phyloP scores from a whole-genome alignment of 306 rosid species.

The Cicer bijugum region DNA sequence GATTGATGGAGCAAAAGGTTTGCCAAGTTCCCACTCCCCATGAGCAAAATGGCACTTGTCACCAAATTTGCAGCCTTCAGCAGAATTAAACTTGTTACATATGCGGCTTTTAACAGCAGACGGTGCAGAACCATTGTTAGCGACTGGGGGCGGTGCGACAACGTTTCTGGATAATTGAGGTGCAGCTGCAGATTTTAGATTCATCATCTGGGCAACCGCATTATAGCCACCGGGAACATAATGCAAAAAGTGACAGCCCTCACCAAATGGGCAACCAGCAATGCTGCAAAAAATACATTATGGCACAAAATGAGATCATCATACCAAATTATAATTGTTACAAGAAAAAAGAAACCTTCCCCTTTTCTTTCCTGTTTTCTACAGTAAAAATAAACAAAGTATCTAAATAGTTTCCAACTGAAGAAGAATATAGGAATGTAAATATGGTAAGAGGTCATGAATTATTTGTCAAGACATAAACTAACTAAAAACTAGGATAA shows the following conservation, averaged over 20 bases:
- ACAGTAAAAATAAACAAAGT: neutral
- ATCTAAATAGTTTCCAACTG: neutral
- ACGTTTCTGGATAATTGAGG: slow-evolving; percentile 63
- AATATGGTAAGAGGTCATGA: neutral
- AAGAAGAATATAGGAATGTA: neutral
- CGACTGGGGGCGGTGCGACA: slow-evolving; percentile 51
- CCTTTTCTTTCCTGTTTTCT: neutral
- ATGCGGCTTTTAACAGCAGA: slow-evolving; percentile 43
- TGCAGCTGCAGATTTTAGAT: slow-evolving; percentile 62
- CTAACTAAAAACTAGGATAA: neutral
- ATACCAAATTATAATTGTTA: neutral
- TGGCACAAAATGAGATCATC: slow-evolving; percentile 44
- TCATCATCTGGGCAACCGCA: slow-evolving; percentile 89
- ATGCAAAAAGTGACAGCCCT: slow-evolving; percentile 93
- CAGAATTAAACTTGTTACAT: slow-evolving; percentile 28
- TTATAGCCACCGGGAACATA: slow-evolving; percentile 90
- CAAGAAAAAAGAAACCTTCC: neutral
- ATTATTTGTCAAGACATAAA: neutral
- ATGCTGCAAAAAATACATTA: slow-evolving; percentile 65
- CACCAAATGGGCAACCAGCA: slow-evolving; percentile 97
- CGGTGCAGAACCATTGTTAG: slow-evolving; percentile 63
- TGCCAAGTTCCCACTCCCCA: slow-evolving; percentile 33
- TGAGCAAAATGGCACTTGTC: slow-evolving; percentile 37
- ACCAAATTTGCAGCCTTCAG: slow-evolving; percentile 32
- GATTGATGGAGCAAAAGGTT: slow-evolving; percentile 2